Conservation (phyloP, 306 rosid genomes). For the Leucaena leucocephala region DNA sequence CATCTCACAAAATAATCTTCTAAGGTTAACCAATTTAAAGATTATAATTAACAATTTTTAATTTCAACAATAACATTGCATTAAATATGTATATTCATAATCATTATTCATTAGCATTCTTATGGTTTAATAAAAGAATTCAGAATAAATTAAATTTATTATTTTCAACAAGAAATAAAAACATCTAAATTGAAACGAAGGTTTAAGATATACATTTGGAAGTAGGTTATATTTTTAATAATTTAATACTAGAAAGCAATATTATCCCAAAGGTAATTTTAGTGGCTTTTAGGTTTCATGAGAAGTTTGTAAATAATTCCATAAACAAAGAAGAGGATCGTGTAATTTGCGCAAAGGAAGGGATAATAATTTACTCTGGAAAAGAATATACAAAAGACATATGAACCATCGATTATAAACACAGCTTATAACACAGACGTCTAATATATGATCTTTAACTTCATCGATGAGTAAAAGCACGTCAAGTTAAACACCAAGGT, state of each 20-base stretch:
- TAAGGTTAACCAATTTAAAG: no score
- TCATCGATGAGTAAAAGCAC: no score
- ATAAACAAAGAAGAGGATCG: background rate
- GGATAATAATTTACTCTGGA: background rate
- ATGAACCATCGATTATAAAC: conserved; percentile 7
- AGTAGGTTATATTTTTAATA: background rate
- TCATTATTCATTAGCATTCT: no score
- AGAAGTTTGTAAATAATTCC: background rate
- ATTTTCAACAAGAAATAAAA: background rate
- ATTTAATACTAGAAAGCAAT: background rate
- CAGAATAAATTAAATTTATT: no score
- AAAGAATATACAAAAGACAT: background rate
- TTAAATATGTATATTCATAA: no score
- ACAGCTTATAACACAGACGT: conserved; percentile 5
- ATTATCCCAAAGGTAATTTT: background rate
- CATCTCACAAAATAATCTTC: no score
- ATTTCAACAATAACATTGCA: no score
- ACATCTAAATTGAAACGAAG: background rate
- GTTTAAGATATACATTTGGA: background rate
- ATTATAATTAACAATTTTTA: no score
- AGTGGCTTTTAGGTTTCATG: background rate
- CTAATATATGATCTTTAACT: conserved; percentile 13
- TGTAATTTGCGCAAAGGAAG: background rate
- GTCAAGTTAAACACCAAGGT: conserved; percentile 22
- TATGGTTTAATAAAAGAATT: no score